These are phyloP conservation scores for Clitoria ternatea DNA, from an alignment of 306 rosid genomes.

Conservation along the genomic window DNA sequence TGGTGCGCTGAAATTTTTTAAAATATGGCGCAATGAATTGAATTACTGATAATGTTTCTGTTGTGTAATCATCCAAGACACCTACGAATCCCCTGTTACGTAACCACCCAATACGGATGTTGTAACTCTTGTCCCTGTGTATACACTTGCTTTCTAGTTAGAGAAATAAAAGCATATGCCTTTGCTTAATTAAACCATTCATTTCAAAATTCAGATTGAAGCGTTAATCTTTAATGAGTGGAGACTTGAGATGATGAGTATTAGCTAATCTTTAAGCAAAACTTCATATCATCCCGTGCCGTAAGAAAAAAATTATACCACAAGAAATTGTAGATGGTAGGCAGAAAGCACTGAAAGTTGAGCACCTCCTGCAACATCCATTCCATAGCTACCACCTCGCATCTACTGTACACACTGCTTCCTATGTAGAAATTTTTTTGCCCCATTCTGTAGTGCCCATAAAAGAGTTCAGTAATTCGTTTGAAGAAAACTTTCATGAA, in stretches of 20 bases:
- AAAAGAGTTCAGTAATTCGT: slow-evolving; percentile 19
- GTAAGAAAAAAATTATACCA: slow-evolving; percentile 48
- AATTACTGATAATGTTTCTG: too few relatives aligned
- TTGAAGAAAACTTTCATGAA: neutral
- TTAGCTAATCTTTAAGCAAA: neutral
- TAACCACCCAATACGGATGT: too few relatives aligned
- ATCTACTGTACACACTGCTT: slow-evolving; percentile 52
- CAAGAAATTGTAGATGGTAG: slow-evolving; percentile 80
- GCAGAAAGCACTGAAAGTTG: slow-evolving; percentile 70
- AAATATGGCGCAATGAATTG: too few relatives aligned
- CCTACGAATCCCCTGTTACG: too few relatives aligned
- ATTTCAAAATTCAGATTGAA: slow-evolving; percentile 2
- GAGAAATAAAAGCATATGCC: neutral
- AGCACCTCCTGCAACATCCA: slow-evolving; percentile 94
- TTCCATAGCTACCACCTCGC: slow-evolving; percentile 97
- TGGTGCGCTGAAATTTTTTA: too few relatives aligned
- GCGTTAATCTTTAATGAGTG: neutral
- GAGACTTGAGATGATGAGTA: neutral
- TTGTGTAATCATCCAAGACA: too few relatives aligned
- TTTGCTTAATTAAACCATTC: neutral
- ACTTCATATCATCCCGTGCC: neutral
- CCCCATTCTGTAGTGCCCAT: slow-evolving; percentile 51
- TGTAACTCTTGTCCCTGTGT: too few relatives aligned
- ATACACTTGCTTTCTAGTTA: too few relatives aligned
- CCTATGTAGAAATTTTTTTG: slow-evolving; percentile 48